phyloP scores from a whole-genome alignment of 2,329 filamentous ascomycete genomes.

The Rosellinia necatrix region DNA sequence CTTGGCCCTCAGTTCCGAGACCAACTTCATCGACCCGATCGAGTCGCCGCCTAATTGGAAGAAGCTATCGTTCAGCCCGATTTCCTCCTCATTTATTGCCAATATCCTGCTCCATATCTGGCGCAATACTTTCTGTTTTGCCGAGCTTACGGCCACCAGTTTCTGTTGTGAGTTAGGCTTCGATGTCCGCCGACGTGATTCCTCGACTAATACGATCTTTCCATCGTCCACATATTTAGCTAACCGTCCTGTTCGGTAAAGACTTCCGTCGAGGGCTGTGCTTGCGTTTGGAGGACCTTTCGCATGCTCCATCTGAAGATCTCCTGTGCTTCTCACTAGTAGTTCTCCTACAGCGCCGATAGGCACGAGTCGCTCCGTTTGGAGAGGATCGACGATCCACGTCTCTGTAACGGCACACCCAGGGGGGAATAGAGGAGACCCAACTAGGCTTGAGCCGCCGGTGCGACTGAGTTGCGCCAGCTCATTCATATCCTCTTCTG shows the following conservation, averaged over 20 bases:
- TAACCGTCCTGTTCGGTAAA: slow-evolving; percentile 49
- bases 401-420: slow-evolving; percentile 37
- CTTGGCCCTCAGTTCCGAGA: slow-evolving; percentile 56
- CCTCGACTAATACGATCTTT: slow-evolving; percentile 39
- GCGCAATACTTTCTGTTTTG: slow-evolving; percentile 50
- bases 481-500: slow-evolving; percentile 42
- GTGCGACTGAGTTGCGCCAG: slow-evolving; percentile 39
- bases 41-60: slow-evolving; percentile 66
- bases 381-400: slow-evolving; percentile 48
- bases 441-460: slow-evolving; percentile 30
- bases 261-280: slow-evolving; percentile 27
- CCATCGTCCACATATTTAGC: slow-evolving; percentile 45
- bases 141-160: slow-evolving; percentile 46
- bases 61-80: slow-evolving; percentile 61
- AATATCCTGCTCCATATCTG: slow-evolving; percentile 56
- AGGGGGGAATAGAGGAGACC: slow-evolving; percentile 27
- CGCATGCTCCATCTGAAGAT: slow-evolving; percentile 35
- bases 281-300: slow-evolving; percentile 39
- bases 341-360: slow-evolving; percentile 51
- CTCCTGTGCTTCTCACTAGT: slow-evolving; percentile 42
- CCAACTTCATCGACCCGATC: slow-evolving; percentile 64
- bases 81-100: slow-evolving; percentile 48
- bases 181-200: slow-evolving; percentile 23
- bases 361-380: slow-evolving; percentile 45
- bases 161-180: slow-evolving; percentile 31